Evolutionary conservation across 2,329 filamentous ascomycete genomes (phyloP).

Genomic region (Aurifilum marmelostoma): DNA sequence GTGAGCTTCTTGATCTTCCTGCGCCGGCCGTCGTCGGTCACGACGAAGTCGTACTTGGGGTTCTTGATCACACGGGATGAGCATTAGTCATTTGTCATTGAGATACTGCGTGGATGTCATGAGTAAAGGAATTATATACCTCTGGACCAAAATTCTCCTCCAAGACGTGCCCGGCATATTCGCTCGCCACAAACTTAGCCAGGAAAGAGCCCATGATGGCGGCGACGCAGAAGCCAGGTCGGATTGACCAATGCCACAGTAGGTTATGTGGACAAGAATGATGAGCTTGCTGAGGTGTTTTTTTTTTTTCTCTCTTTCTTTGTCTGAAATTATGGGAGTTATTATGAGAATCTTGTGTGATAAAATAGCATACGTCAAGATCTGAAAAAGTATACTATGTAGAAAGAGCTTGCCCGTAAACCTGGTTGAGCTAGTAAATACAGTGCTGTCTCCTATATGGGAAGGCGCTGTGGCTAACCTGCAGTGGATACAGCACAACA

Average conservation of each 20-base stretch:
- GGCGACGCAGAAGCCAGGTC: too few species aligned
- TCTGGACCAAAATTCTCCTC: slow-evolving; percentile 28
- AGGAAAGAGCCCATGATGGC: slow-evolving; percentile 25
- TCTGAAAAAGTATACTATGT: not conserved
- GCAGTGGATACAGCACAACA: not conserved
- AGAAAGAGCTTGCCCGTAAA: not conserved
- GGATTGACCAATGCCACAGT: too few species aligned
- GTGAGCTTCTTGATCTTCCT: slow-evolving; percentile 25
- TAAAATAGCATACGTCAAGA: not conserved
- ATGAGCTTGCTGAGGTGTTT: not conserved
- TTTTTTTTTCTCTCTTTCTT: too few species aligned
- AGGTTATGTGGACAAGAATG: not conserved
- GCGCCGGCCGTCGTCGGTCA: slow-evolving; percentile 26
- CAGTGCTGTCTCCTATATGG: not conserved
- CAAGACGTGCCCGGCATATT: slow-evolving; percentile 27
- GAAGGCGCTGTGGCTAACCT: not conserved
- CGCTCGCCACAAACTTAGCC: slow-evolving; percentile 26
- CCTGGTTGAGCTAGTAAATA: not conserved
- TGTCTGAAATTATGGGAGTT: not conserved
- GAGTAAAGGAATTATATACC: slow-evolving; percentile 6
- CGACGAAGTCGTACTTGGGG: slow-evolving; percentile 25
- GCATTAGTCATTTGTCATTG: not conserved
- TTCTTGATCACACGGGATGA: not conserved
- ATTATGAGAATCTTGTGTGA: not conserved
- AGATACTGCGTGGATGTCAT: not conserved